phyloP scores from a whole-genome alignment of 208 protist species.

The Vickermania ingenoplastis region DNA sequence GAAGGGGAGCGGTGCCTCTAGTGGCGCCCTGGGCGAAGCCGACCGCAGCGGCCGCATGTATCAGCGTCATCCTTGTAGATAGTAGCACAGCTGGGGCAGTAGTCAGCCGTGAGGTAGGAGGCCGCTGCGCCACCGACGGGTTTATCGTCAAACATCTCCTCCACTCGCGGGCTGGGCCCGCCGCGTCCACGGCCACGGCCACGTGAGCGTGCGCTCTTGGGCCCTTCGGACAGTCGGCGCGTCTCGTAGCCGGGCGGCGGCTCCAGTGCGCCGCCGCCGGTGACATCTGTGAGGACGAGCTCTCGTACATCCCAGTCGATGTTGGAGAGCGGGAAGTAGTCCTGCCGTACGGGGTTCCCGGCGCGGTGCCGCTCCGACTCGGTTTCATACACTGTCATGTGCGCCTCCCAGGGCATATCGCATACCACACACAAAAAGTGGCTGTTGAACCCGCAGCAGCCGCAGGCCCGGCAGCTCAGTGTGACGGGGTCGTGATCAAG shows the following conservation, averaged over 20 bases:
- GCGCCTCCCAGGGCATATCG: slow-evolving; percentile 70
- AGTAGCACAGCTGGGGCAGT: slow-evolving; percentile 41
- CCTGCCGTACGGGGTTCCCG: slow-evolving; percentile 44
- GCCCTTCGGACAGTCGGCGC: slow-evolving; percentile 1
- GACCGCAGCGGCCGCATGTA: neutral
- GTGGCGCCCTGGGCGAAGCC: neutral
- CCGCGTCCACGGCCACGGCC: neutral
- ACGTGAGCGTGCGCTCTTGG: neutral
- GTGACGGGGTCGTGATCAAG: slow-evolving; percentile 31
- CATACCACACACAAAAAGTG: slow-evolving; percentile 81
- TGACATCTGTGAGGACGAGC: slow-evolving; percentile 43
- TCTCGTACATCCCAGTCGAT: slow-evolving; percentile 61
- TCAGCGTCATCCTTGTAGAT: slow-evolving; percentile 23
- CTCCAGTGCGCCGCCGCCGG: slow-evolving; percentile 35
- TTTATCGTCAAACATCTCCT: neutral
- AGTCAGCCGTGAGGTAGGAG: slow-evolving; percentile 5
- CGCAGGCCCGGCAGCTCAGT: slow-evolving; percentile 26
- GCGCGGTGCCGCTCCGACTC: slow-evolving; percentile 28
- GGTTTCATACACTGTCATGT: slow-evolving; percentile 73
- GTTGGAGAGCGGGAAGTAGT: slow-evolving; percentile 53
- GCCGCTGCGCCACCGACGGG: neutral
- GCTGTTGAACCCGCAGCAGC: slow-evolving; percentile 38
- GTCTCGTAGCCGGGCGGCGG: slow-evolving; percentile 8
- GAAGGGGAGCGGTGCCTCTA: too few relatives aligned
- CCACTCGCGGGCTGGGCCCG: neutral